Base-by-base conservation (phyloP, 345 rosid species). In the Moricandia arvensis region DNA sequence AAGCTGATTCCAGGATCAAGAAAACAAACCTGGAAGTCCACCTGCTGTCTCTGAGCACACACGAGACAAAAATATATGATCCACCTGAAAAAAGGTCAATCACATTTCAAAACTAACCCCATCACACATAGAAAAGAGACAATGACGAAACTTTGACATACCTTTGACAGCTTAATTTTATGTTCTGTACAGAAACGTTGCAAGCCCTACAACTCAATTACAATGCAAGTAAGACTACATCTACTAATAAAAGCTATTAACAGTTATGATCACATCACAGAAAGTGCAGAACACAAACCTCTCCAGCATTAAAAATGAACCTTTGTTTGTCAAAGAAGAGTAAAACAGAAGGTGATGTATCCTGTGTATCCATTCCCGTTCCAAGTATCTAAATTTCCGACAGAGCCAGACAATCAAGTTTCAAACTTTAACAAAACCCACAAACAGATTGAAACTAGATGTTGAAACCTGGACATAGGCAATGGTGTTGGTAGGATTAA, bases 301-400 rank as follows among this genome's bases (percentile, higher is more conserved):
- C 99, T 57, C 99, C 99, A 71, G 97, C 96, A 85, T 95, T 95
- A 82, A 95, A 95, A 71, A 95, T 89, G 81, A 95, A 92, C 55
- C 99, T 88, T 69, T 91, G 97, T 80, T 90, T 88, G 80, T 95
- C 99, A 82, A 92, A 95, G 82, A 91, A 95, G 60, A 92, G 97
- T 79, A 95, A 83, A 17, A 95, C 96, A 7, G 97, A 95, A 77
- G 99, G 90, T n/a, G 96, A 91, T 0, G 97, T 92, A 55, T 95
- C 99, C 83, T 95, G 99, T 51, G 97, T 92, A 81, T 95, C 99
- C 97, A 95, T 89, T 72, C 99, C 99, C 55, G 97, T 95, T 29
- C 99, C 99, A 53, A 95, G 84, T 69, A 92, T 92, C 97, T 95
- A 77, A 61, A 79, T 49, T 47, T 21, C 55, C 24, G 17, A 55